Conservation (phyloP, 2,329 filamentous ascomycete species). For the Fusarium sp. region DNA sequence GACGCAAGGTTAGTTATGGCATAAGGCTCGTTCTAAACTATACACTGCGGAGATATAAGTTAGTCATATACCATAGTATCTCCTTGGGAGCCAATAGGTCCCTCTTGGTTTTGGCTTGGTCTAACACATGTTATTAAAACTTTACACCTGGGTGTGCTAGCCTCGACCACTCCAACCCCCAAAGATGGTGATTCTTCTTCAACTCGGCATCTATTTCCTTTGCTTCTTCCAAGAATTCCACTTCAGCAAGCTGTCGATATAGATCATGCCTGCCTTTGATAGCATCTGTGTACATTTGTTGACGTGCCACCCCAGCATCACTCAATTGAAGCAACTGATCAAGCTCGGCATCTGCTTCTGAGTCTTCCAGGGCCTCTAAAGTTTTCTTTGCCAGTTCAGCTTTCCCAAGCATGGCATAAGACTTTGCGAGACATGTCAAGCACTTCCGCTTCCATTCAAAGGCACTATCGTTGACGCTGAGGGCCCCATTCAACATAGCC, state of each 20-base stretch:
- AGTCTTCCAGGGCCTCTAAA: constrained; percentile 40
- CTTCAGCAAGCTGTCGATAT: constrained; percentile 49
- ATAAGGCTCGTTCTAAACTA: not conserved
- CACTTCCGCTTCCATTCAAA: constrained; percentile 50
- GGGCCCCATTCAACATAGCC: constrained; percentile 43
- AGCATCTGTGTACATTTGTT: constrained; percentile 47
- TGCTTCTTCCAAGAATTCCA: constrained; percentile 44
- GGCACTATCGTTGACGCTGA: constrained; percentile 23
- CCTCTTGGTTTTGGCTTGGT: not conserved
- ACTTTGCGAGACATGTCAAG: constrained; percentile 45
- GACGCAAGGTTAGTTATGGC: not conserved
- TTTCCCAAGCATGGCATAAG: constrained; percentile 41
- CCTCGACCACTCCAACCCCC: constrained; percentile 53
- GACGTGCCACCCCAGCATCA: constrained; percentile 41
- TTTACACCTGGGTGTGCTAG: constrained; percentile 45
- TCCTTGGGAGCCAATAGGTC: not conserved
- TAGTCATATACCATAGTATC: not conserved
- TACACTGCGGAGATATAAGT: not conserved
- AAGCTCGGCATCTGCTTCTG: constrained; percentile 47
- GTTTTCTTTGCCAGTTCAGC: constrained; percentile 41
- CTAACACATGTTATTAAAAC: constrained; percentile 31
- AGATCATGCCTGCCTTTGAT: constrained; percentile 42
- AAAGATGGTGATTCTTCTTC: constrained; percentile 43
- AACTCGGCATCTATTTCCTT: constrained; percentile 22
- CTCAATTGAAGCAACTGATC: constrained; percentile 41